Conservation (phyloP, 2,329 filamentous ascomycete genomes). For the Pleoardoris graminearum region DNA sequence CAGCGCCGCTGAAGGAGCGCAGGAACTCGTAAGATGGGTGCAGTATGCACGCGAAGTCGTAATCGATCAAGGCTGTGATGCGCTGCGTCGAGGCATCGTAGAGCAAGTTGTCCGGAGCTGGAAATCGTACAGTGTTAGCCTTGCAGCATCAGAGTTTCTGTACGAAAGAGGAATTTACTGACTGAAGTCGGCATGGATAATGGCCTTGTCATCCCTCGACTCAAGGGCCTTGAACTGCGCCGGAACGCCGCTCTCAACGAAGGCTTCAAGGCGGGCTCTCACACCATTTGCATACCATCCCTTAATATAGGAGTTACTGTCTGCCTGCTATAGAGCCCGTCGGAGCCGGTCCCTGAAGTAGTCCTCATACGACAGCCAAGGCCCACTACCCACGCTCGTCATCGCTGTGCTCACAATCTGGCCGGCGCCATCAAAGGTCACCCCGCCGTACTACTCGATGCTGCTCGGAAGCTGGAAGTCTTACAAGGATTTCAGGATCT, state of each 20-base stretch:
- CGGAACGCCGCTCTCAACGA: slow-evolving; percentile 27
- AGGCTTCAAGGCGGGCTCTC: slow-evolving; percentile 34
- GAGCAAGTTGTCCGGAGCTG: slow-evolving; percentile 34
- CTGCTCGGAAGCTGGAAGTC: slow-evolving; percentile 37
- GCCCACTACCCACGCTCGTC: slow-evolving; percentile 36
- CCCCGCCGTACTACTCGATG: slow-evolving; percentile 37
- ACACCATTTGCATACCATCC: slow-evolving; percentile 39
- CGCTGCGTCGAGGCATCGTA: slow-evolving; percentile 26
- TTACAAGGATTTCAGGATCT: slow-evolving; percentile 37
- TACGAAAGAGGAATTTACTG: slow-evolving; percentile 17
- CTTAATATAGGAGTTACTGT: slow-evolving; percentile 31
- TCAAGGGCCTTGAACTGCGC: slow-evolving; percentile 24
- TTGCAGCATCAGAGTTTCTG: slow-evolving; percentile 7
- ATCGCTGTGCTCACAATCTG: slow-evolving; percentile 38
- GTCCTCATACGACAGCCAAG: slow-evolving; percentile 34
- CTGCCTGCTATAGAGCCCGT: slow-evolving; percentile 28
- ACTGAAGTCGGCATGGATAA: slow-evolving; percentile 39
- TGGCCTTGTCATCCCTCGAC: slow-evolving; percentile 21
- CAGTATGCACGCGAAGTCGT: slow-evolving; percentile 29
- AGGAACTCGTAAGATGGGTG: slow-evolving; percentile 30
- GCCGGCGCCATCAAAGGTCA: slow-evolving; percentile 38
- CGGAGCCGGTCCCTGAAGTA: slow-evolving; percentile 32
- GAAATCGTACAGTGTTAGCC: slow-evolving; percentile 12
- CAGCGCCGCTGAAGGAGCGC: slow-evolving; percentile 25
- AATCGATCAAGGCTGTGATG: slow-evolving; percentile 37